A percentile compares a stretch with the other conserved stretches of the same genome.
These are phyloP conservation scores for Pyrus hybrid DNA, from an alignment of 331 rosid species.

Conservation along the genomic window DNA sequence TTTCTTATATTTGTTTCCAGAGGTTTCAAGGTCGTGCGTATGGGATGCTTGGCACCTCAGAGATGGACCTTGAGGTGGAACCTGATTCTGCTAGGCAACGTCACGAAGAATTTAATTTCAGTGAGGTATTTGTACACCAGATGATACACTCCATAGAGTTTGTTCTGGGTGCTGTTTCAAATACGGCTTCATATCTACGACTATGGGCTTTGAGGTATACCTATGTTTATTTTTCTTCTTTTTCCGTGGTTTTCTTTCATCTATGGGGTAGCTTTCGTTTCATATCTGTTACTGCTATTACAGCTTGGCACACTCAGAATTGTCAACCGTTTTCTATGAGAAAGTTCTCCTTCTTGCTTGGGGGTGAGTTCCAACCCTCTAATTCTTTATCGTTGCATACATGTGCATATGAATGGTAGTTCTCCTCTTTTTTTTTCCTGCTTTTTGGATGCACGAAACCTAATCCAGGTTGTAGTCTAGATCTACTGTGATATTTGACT, in stretches of 20 bases:
- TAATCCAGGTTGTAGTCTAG: not conserved
- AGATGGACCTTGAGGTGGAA: constrained; percentile 78
- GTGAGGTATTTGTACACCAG: constrained; percentile 98
- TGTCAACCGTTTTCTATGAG: constrained; percentile 97
- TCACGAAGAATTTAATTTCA: constrained; percentile 85
- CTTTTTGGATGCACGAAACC: not conserved
- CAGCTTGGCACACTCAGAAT: constrained; percentile 99
- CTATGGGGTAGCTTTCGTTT: not conserved
- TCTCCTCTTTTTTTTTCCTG: not conserved
- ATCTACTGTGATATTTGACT: not conserved
- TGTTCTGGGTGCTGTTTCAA: constrained; percentile 96
- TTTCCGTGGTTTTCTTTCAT: constrained; percentile 10
- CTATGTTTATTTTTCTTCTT: constrained; percentile 7
- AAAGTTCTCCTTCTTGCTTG: constrained; percentile 94
- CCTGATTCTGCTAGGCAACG: constrained; percentile 86
- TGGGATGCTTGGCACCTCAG: constrained; percentile 78
- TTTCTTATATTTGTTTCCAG: constrained; percentile 37
- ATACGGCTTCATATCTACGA: constrained; percentile 98
- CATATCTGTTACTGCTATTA: constrained; percentile 19
- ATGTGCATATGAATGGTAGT: not conserved
- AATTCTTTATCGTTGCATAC: not conserved
- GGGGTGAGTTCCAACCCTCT: constrained; percentile 68
- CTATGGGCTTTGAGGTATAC: constrained; percentile 97
- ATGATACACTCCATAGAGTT: constrained; percentile 99
- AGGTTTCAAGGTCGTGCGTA: constrained; percentile 95